A percentile compares a stretch with the other conserved stretches of the same genome.
Conservation (phyloP, 768 basidiomycete genomes). For the Pleurotus djamor region DNA sequence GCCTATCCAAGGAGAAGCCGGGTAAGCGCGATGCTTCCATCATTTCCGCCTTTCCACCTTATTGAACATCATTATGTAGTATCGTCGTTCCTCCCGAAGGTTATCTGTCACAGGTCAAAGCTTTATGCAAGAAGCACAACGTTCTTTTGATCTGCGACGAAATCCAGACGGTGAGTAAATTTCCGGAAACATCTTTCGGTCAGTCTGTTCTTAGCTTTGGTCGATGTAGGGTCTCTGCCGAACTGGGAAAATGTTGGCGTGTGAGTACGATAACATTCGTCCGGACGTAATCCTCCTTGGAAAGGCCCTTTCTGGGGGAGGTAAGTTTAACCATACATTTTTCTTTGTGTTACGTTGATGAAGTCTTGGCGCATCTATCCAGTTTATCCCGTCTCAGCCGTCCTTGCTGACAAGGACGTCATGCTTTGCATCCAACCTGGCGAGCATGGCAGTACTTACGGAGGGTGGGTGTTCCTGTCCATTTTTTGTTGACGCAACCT, state of each 20-base stretch:
- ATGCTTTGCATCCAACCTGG: conserved; percentile 95
- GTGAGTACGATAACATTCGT: conserved; percentile 81
- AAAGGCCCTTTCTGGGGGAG: conserved; percentile 95
- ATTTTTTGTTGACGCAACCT: not conserved
- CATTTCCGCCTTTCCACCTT: conserved; percentile 3
- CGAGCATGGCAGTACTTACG: conserved; percentile 95
- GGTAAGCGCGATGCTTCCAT: conserved; percentile 44
- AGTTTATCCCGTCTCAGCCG: conserved; percentile 97
- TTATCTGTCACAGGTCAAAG: conserved; percentile 76
- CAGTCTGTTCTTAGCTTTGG: conserved; percentile 2
- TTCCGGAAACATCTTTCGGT: too few species aligned
- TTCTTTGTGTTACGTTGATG: too few species aligned
- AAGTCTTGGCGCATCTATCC: not conserved
- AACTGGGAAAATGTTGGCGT: conserved; percentile 93
- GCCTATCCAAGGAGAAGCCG: conserved; percentile 99
- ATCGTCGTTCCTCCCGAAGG: conserved; percentile 91
- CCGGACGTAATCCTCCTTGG: conserved; percentile 94
- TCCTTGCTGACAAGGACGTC: conserved; percentile 86
- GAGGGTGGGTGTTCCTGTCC: conserved; percentile 58
- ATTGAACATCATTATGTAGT: conserved; percentile 32
- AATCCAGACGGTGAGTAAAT: conserved; percentile 81
- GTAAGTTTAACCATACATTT: conserved; percentile 56
- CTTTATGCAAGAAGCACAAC: conserved; percentile 89
- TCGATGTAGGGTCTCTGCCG: conserved; percentile 73
- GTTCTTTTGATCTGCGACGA: conserved; percentile 98